These are phyloP conservation scores for Ceratobasidium sp. DNA, from an alignment of 1,284 basidiomycete genomes.

Conservation along the genomic window DNA sequence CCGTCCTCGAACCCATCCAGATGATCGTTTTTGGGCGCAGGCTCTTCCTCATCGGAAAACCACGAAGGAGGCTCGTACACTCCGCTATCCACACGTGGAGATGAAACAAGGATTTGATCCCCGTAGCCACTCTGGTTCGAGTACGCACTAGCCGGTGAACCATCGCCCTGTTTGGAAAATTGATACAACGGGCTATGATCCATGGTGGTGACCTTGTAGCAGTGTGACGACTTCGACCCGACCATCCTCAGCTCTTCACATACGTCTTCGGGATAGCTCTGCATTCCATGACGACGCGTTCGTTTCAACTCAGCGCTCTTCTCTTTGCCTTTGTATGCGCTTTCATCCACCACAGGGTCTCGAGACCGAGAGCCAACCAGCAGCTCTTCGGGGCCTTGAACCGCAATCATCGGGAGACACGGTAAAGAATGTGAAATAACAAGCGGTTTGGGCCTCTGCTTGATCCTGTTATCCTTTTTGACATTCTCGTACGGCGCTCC, in stretches of 20 bases:
- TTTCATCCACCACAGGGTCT: too few species aligned
- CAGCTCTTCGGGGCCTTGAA: conserved; percentile 23
- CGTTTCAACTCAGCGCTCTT: conserved; percentile 1
- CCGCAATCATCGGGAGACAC: conserved; percentile 21
- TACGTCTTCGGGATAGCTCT: conserved; percentile 34
- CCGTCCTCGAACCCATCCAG: neutral
- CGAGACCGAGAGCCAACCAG: conserved; percentile 5
- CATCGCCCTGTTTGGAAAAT: neutral
- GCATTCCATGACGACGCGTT: conserved; percentile 36
- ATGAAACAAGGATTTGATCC: conserved; percentile 28
- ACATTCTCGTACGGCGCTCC: neutral
- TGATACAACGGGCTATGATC: neutral
- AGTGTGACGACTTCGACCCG: conserved; percentile 1
- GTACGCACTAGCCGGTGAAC: conserved; percentile 12
- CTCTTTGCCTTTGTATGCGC: neutral
- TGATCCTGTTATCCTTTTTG: conserved; percentile 8
- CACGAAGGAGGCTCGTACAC: conserved; percentile 23
- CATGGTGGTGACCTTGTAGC: neutral
- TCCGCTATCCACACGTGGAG: conserved; percentile 5
- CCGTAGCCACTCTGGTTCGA: conserved; percentile 16
- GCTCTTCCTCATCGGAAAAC: conserved; percentile 38
- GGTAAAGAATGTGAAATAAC: conserved; percentile 35
- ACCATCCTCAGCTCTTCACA: conserved; percentile 26
- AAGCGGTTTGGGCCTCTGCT: conserved; percentile 31
- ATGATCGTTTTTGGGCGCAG: neutral